Evolutionary conservation across 1,139 yeast species (phyloP).

Genomic region (Kurtzmaniella natalensis): DNA sequence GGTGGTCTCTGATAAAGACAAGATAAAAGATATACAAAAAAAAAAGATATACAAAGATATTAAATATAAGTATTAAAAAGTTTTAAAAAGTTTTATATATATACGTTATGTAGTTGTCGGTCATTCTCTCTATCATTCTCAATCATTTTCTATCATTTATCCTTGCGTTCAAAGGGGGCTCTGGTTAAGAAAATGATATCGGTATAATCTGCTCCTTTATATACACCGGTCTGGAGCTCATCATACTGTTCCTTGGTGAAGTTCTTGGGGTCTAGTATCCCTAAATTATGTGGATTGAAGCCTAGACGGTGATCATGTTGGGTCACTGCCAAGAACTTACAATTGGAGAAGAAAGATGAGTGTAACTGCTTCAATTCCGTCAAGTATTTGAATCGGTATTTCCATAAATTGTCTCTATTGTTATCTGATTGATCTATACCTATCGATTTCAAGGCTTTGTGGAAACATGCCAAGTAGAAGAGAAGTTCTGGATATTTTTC

Average conservation of each 20-base stretch:
- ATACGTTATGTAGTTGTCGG: not conserved
- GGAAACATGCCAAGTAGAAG: conserved; percentile 27
- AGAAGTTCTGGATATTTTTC: conserved; percentile 27
- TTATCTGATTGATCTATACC: conserved; percentile 22
- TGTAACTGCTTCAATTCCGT: conserved; percentile 24
- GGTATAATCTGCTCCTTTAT: conserved; percentile 20
- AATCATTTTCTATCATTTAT: not conserved
- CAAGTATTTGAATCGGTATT: conserved; percentile 18
- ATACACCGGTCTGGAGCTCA: conserved; percentile 23
- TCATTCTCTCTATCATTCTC: no score
- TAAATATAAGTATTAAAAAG: no score
- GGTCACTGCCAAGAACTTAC: conserved; percentile 28
- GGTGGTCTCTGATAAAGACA: not conserved
- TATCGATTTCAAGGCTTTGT: conserved; percentile 26
- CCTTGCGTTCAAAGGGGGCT: not conserved
- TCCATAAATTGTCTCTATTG: conserved; percentile 11
- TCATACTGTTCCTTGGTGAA: conserved; percentile 23
- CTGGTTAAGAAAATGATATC: conserved; percentile 15
- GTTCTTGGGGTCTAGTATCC: conserved; percentile 39
- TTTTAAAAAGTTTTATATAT: not conserved
- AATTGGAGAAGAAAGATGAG: conserved; percentile 37
- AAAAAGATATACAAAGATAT: no score
- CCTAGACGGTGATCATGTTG: conserved; percentile 27
- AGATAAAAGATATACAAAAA: no score
- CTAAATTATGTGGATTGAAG: conserved; percentile 24